phyloP scores from a whole-genome alignment of 2,329 filamentous ascomycete species.

The Byssoonygena ceratinophila region DNA sequence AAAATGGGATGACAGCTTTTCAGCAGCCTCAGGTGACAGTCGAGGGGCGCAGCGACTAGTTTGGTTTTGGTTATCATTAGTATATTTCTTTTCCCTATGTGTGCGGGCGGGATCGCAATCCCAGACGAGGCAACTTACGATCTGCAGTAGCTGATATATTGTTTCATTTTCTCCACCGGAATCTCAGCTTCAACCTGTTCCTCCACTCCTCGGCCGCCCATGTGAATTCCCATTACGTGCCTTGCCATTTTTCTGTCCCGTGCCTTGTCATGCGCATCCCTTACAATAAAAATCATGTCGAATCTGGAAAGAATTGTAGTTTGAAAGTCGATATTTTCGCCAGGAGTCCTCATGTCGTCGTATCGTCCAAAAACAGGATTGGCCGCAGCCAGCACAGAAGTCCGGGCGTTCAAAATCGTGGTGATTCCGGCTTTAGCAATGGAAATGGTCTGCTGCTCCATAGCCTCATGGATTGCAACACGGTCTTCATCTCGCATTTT shows the following conservation, averaged over 20 bases:
- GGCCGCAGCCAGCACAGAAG: slow-evolving; percentile 86
- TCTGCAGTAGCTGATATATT: slow-evolving; percentile 95
- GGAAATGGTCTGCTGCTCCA: slow-evolving; percentile 99
- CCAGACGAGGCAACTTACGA: slow-evolving; percentile 48
- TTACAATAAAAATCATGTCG: slow-evolving; percentile 99
- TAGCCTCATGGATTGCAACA: slow-evolving; percentile 97
- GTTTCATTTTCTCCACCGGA: slow-evolving; percentile 89
- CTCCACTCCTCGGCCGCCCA: slow-evolving; percentile 74
- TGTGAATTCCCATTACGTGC: slow-evolving; percentile 96
- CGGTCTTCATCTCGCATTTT: slow-evolving; percentile 99
- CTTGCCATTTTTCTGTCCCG: slow-evolving; percentile 89
- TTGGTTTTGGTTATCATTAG: not conserved
- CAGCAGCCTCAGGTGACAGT: slow-evolving; percentile 78
- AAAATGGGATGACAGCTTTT: slow-evolving; percentile 94
- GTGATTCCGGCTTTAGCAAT: slow-evolving; percentile 98
- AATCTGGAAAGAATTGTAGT: slow-evolving; percentile 97
- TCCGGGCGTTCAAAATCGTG: slow-evolving; percentile 90
- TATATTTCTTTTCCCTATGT: not conserved
- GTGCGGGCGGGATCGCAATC: not conserved
- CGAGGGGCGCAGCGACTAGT: slow-evolving; percentile 77
- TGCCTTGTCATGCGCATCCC: slow-evolving; percentile 79
- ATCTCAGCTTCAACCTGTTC: slow-evolving; percentile 81
- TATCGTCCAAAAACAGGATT: slow-evolving; percentile 98
- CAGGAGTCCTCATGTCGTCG: slow-evolving; percentile 93
- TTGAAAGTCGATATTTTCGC: slow-evolving; percentile 98